These are phyloP conservation scores for Hypericum androsaemum DNA, from an alignment of 345 rosid species.

Conservation along the genomic window DNA sequence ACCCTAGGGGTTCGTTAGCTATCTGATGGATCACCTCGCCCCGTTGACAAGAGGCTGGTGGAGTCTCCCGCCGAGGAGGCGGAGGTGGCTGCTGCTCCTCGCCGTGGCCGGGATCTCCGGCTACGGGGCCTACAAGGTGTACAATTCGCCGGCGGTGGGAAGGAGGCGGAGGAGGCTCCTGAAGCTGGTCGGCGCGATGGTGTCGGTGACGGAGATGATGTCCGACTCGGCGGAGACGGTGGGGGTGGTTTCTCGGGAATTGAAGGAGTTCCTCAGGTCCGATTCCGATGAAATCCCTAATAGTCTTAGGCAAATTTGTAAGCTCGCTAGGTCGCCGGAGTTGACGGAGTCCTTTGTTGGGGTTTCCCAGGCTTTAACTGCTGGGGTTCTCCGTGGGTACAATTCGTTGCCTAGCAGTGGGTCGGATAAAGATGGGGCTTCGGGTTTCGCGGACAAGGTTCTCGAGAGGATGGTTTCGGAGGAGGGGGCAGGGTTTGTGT, in stretches of 20 bases:
- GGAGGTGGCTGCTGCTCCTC: constrained; percentile 46
- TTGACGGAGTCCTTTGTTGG: constrained; percentile 44
- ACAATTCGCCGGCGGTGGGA: constrained; percentile 50
- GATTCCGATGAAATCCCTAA: constrained; percentile 74
- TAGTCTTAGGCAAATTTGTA: constrained; percentile 77
- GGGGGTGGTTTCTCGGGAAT: constrained; percentile 50
- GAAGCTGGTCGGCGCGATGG: constrained; percentile 45
- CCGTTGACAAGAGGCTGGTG: too few species aligned
- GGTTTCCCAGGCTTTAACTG: constrained; percentile 53
- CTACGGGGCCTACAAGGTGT: constrained; percentile 67
- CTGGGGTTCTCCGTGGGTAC: constrained; percentile 58
- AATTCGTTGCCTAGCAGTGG: constrained; percentile 17
- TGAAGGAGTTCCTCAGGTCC: constrained; percentile 56
- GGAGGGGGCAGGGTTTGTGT: constrained; percentile 71
- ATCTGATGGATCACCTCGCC: constrained; percentile 28
- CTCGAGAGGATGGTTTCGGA: constrained; percentile 59
- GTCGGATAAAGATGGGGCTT: constrained; percentile 8
- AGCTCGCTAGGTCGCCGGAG: constrained; percentile 57
- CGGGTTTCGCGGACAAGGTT: constrained; percentile 36
- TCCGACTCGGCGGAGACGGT: constrained; percentile 64
- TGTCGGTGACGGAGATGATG: constrained; percentile 57
- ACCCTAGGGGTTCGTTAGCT: constrained; percentile 25
- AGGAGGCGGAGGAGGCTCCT: constrained; percentile 51
- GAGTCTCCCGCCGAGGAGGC: constrained; percentile 32
- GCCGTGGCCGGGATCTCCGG: constrained; percentile 59